phyloP scores from a whole-genome alignment of 306 rosid genomes.

The Chamaecrista fasciculata region DNA sequence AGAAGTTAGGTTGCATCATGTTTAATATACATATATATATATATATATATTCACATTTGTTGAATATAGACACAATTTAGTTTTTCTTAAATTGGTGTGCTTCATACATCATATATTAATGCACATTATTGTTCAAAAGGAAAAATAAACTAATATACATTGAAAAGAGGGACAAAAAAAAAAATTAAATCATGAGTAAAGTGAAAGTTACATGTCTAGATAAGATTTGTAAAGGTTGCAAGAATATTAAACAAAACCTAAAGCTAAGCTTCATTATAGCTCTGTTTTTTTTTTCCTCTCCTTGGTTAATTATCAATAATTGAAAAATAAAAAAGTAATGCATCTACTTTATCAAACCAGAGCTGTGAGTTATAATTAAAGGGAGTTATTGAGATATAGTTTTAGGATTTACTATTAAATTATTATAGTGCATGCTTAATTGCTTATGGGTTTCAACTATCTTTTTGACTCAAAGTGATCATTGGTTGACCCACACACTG shows the following conservation, averaged over 20 bases:
- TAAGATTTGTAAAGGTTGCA: not conserved
- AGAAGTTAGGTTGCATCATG: no score
- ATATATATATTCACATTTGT: no score
- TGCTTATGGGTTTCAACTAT: slow-evolving; percentile 26
- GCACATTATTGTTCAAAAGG: no score
- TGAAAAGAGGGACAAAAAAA: no score
- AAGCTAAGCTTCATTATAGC: not conserved
- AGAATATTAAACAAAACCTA: not conserved
- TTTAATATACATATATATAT: no score
- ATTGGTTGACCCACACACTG: slow-evolving; percentile 27
- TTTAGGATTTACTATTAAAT: slow-evolving; percentile 11
- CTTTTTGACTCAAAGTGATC: slow-evolving; percentile 33
- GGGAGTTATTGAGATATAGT: not conserved
- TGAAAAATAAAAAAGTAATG: not conserved
- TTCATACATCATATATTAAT: no score
- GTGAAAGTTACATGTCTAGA: not conserved
- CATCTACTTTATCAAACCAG: slow-evolving; percentile 6
- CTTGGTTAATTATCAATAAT: not conserved
- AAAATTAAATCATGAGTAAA: no score
- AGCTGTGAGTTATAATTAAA: not conserved
- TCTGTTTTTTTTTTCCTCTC: no score
- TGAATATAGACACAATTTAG: no score
- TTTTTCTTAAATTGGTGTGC: no score
- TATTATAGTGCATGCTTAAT: no score
- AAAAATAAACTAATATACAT: no score